Evolutionary conservation across 495 filamentous ascomycete genomes (phyloP), one percentile per base, ranked within the genome.

Genomic region (Hypoxylon crocopeplum): DNA sequence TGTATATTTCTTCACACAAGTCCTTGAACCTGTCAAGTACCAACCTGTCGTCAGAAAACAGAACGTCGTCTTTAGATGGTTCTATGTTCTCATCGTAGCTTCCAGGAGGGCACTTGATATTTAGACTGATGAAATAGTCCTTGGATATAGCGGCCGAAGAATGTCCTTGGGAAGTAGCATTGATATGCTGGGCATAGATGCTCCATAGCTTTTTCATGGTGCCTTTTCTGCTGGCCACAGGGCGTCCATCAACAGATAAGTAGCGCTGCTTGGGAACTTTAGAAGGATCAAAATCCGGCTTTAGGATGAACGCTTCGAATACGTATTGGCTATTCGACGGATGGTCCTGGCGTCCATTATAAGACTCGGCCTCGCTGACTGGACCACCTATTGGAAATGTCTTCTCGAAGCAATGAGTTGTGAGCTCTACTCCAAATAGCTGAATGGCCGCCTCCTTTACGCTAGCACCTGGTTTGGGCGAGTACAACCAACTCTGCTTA

Each of bases 1-100:
- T 59, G 38, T 89, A 93, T 7, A 80, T 62, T 13, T 71, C 66
- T 7, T 60, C 62, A 8, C 93, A 84, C 2, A 91, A 67, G 0
- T 63, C 62, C 39, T 88, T 82, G 2, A 87, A 77, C 3, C 80
- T 55, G 2, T 69, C 62, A 2, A 74, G 38, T 7, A 96, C 48
- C 2, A 59, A 2, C 0, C 83, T 68, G 22, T 84, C 76, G 36
- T 94, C 75, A 21, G 80, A 75, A 66, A 98, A 96, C 0, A 96
- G 48, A 1, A 97, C 83, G 69, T 97, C 88, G 58, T 97, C 89
- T 68, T 98, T 98, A 0, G 88, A 83, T 0, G 93, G 92, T 65
- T 98, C 92, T 46, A 98, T 79, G 63, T 97, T 98, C 2, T 84
- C 80, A 75, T 98, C 93, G 57, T 98, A 97, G 41, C 79, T 88